Evolutionary conservation across 1,139 yeast genomes (phyloP), one percentile per base, ranked within the genome.

Genomic region (Suhomyces maxii): DNA sequence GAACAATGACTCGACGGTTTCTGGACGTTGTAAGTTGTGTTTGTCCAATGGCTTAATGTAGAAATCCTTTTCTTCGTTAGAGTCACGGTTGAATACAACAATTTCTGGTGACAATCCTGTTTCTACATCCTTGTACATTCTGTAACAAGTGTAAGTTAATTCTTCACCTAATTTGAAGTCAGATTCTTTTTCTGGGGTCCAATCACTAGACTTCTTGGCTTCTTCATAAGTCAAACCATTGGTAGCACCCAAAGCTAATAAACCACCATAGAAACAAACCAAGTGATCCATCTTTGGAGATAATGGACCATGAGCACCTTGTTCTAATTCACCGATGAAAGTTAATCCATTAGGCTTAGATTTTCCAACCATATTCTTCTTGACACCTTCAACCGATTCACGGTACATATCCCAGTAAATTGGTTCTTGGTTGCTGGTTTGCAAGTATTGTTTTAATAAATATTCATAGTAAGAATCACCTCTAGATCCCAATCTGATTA

Each of bases 401-500:
- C 84, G 79, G 64, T 89, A 90, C 85, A 90, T 85, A 37, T 77
- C 79, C 65, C 79, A 76, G 71, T 82, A 89, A n/a, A 84, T 65
- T 1, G 68, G 67, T 54, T 84, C 89, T 47, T 73, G 65, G 57
- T 79, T 78, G 47, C 77, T 77, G 2, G 97, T 89, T 63, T 88
- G 93, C 53, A 91, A 69, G 61, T 84, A 89, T 65, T 90, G 97
- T 65, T 91, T 91, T 55, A 90, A 74, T 44, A 91, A 73, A 63
- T 89, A 90, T 66, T 91, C 97, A 60, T 91, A 91, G 63, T 90
- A 91, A 1, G 97, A 89, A 64, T 90, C 98, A 41, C 96, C 97
- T 56, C 97, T 77, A 1, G 96, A 87, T 0, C 97, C 97, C 48
- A 91, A 69, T 52, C 97, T 77, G 50, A 91, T 88, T 48, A 79